Percentiles rank a stretch among this genome's conserved stretches.
Conservation (phyloP, 2,329 filamentous ascomycete species). For the Plenodomus biglobosus region DNA sequence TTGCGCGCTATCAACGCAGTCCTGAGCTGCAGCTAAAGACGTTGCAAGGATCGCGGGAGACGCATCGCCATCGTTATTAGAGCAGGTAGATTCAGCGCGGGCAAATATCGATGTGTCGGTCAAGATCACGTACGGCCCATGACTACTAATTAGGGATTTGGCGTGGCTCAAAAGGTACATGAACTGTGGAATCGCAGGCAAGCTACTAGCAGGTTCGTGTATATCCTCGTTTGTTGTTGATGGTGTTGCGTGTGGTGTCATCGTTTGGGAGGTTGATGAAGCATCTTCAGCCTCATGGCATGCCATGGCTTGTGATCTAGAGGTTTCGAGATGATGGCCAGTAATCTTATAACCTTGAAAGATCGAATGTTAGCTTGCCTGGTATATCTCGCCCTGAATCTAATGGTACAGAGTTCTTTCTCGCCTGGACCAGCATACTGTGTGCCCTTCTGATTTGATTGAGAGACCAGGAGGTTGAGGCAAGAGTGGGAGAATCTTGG, state of each 20-base stretch:
- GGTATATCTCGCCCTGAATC: no score
- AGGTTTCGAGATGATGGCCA: no score
- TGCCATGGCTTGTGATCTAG: neutral
- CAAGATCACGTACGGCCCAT: conserved; percentile 17
- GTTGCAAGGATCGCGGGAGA: conserved; percentile 9
- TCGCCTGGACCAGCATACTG: no score
- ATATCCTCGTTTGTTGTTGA: neutral
- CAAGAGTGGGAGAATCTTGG: neutral
- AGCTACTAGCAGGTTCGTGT: neutral
- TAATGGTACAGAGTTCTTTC: no score
- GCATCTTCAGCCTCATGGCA: neutral
- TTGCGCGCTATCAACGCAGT: conserved; percentile 14
- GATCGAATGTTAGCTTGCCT: no score
- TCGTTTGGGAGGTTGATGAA: neutral
- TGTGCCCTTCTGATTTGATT: no score
- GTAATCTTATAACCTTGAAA: no score
- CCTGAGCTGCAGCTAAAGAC: conserved; percentile 23
- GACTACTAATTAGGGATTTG: conserved; percentile 3
- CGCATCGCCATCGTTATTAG: neutral
- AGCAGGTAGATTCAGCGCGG: conserved; percentile 2
- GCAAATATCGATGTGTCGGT: conserved; percentile 10
- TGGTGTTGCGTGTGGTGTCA: neutral
- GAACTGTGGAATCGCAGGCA: conserved; percentile 10
- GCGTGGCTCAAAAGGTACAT: conserved; percentile 9
- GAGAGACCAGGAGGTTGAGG: neutral